A percentile compares a stretch with the other conserved stretches of the same genome.
Conservation (phyloP, 2,329 filamentous ascomycete species). For the Sporothrix globosa region DNA sequence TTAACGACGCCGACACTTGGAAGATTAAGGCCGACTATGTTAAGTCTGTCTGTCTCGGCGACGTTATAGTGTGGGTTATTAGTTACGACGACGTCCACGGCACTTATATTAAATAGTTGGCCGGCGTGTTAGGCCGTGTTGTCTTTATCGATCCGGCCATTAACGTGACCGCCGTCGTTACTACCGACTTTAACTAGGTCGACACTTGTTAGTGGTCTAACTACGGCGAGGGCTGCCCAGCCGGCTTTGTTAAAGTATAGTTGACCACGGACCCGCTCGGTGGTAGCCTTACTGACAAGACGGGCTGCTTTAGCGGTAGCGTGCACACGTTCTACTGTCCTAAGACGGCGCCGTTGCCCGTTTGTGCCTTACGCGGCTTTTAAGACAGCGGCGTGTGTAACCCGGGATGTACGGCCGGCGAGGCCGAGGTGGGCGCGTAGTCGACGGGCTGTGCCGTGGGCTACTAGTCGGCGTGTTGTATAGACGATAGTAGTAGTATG, state of each 20-base stretch:
- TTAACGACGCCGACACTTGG: conserved; percentile 42
- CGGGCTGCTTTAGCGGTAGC: neutral
- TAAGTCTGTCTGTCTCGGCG: conserved; percentile 39
- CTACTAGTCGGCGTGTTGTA: neutral
- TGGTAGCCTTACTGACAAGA: neutral
- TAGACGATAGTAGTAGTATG: neutral
- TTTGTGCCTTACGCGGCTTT: neutral
- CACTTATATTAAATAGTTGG: neutral
- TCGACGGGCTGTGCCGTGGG: neutral
- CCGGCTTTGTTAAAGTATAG: neutral
- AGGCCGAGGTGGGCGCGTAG: conserved; percentile 15
- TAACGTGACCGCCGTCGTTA: neutral
- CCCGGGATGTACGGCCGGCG: neutral
- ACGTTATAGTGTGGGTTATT: conserved; percentile 36
- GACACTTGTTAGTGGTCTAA: conserved; percentile 3
- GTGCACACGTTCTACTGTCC: conserved; percentile 2
- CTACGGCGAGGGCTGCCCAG: conserved; percentile 6
- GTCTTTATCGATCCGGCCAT: neutral
- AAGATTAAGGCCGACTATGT: conserved; percentile 40
- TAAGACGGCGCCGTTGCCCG: neutral
- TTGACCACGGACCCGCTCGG: neutral
- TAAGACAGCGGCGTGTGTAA: conserved; percentile 12
- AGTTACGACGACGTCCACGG: conserved; percentile 9
- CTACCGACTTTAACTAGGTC: neutral
- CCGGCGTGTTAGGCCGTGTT: neutral